These are phyloP conservation scores for Aureobasidium leucospermi DNA, from an alignment of 2,329 filamentous ascomycete species.

Conservation along the genomic window DNA sequence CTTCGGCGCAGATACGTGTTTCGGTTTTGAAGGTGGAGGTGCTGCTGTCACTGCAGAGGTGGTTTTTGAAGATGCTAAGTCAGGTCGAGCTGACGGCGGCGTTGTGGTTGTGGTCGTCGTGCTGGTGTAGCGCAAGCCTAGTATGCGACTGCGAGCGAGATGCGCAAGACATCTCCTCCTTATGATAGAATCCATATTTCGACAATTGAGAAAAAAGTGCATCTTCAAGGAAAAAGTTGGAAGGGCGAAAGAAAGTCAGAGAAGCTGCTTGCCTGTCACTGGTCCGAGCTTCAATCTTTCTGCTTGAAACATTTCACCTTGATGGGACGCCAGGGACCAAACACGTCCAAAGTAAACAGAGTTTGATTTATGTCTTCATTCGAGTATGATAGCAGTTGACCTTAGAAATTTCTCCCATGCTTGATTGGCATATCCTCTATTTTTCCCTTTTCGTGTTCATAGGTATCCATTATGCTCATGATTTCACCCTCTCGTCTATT, in stretches of 20 bases:
- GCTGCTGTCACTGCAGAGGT: neutral
- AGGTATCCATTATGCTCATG: constrained; percentile 5
- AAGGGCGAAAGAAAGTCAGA: neutral
- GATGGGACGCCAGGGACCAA: neutral
- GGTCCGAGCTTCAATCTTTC: neutral
- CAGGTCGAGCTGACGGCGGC: neutral
- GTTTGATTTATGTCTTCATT: neutral
- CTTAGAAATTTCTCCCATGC: neutral
- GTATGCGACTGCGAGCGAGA: constrained; percentile 1
- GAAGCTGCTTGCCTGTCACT: neutral
- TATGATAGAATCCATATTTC: neutral
- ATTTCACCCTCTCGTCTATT: neutral
- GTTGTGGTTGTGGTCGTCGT: neutral
- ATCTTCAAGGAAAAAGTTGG: neutral
- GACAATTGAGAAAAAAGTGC: neutral
- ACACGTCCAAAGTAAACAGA: neutral
- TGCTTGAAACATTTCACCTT: neutral
- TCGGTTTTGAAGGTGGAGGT: neutral
- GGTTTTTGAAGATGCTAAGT: neutral
- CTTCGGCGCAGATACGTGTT: neutral
- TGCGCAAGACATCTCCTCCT: neutral
- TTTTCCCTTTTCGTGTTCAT: neutral
- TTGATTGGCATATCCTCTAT: neutral
- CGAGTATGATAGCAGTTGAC: neutral
- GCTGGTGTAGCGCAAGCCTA: neutral